Conservation (phyloP, 176 grass and related monocot species). For the Olyra latifolia region DNA sequence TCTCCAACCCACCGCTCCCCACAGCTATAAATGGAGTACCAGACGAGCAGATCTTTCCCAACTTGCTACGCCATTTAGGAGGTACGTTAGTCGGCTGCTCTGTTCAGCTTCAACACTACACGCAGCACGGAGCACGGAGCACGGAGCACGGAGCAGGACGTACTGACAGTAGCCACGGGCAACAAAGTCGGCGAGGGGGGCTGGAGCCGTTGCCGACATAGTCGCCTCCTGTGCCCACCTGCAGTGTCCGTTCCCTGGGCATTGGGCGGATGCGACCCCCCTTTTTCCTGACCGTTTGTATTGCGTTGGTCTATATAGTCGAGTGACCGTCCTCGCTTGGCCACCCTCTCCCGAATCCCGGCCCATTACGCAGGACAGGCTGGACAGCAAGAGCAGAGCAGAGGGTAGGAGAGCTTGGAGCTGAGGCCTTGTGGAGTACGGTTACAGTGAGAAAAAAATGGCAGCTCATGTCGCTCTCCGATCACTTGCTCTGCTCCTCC, state of each 20-base stretch:
- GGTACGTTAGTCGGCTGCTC: no score
- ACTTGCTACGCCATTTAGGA: no score
- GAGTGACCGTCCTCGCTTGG: background rate
- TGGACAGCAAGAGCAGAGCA: background rate
- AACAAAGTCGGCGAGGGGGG: constrained; percentile 3
- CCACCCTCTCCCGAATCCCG: background rate
- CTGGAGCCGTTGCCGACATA: constrained; percentile 10
- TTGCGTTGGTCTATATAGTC: constrained; percentile 18
- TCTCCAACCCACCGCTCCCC: background rate
- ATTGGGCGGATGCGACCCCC: background rate
- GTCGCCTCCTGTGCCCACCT: background rate
- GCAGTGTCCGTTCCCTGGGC: background rate
- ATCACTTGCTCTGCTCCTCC: constrained; percentile 35
- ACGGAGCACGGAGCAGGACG: background rate
- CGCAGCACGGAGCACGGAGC: background rate
- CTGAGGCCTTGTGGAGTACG: background rate
- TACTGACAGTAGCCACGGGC: constrained; percentile 12
- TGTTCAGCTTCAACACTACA: background rate
- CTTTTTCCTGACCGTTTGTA: background rate
- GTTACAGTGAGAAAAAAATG: constrained; percentile 1
- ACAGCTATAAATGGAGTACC: constrained; percentile 25
- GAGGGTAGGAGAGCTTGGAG: constrained; percentile 14
- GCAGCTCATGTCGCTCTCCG: constrained; percentile 37
- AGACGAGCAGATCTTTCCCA: background rate
- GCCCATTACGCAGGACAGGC: background rate